Base-by-base conservation (phyloP, 495 filamentous ascomycete genomes). In the Daldinia concentrica region DNA sequence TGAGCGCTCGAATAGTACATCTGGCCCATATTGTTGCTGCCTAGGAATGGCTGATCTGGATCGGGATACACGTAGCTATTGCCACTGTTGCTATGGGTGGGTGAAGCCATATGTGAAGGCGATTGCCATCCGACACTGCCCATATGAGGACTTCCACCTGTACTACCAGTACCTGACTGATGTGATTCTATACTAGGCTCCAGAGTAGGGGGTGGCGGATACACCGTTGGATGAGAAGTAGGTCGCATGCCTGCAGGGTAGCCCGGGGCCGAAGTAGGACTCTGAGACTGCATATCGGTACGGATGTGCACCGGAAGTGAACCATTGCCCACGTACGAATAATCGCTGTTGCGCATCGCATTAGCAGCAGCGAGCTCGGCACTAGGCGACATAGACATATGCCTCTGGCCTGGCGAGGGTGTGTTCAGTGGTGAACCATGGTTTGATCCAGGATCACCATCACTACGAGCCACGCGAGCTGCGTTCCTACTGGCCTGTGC, bases 161-260 rank as follows among this genome's bases (percentile, higher is more conserved):
- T 88, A 72, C 90, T 93, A 69, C 87, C 90, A 9, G 78, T 73
- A 1, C 86, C 85, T 30, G 81, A 81, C 34, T 90, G 89, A 68
- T 94, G 92, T 32, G 87, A 87, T 75, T 93, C 93, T 36, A 93
- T 84, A 50, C 91, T 94, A 24, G 95, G 95, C 77, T 99, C 95
- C 6, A 99, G 86, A 34, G 93, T 92, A 39, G 91, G 89, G 0
- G 95, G 95, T 7, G 92, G 93, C 26, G 87, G 91, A 75, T 94
- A 97, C 48, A 83, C 86, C 9, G 82, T 88, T 0, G 94, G 94
- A 80, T 97, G 93, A 19, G 94, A 97, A 1, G 88, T 86, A 19
- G 87, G 86, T 36, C 86, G 82, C 78, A 87, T 84, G 15, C 79
- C 79, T 29, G 82, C 81, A 65, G 82, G 72, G 88, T 95, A 89